Percentiles rank a stretch among this genome's conserved stretches.
These are phyloP conservation scores for Macrophomina pseudophaseolina DNA, from an alignment of 2,329 filamentous ascomycete genomes.

Conservation along the genomic window DNA sequence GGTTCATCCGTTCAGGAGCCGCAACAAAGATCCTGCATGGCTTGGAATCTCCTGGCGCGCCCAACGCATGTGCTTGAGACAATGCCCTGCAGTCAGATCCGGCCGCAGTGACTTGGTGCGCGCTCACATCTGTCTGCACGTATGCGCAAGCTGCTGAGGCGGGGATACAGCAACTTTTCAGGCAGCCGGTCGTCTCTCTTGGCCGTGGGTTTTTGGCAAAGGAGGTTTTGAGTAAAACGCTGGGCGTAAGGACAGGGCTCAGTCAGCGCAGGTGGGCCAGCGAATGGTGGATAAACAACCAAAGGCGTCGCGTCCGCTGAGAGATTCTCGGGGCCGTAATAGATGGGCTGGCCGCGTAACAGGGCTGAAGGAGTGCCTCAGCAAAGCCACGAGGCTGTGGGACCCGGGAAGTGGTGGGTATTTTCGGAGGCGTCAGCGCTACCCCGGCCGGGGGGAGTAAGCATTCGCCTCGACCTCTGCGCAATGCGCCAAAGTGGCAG, in stretches of 20 bases:
- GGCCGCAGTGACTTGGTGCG: not conserved
- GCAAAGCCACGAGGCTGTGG: slow-evolving; percentile 16
- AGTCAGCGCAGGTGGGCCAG: not conserved
- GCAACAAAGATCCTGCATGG: not conserved
- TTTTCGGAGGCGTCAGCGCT: slow-evolving; percentile 18
- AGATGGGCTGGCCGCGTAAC: not conserved
- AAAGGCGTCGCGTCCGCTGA: not conserved
- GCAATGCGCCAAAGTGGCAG: not conserved
- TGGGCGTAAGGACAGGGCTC: not conserved
- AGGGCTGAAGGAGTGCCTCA: slow-evolving; percentile 3
- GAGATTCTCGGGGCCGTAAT: not conserved
- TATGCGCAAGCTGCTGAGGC: not conserved
- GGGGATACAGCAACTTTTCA: not conserved
- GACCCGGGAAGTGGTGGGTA: slow-evolving; percentile 14
- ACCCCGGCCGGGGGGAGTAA: not conserved
- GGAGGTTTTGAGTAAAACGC: not conserved
- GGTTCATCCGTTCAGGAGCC: not conserved
- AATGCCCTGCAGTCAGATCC: slow-evolving; percentile 5
- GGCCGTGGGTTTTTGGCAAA: not conserved
- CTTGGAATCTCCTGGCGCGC: not conserved
- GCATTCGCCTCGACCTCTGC: not conserved
- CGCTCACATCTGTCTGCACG: not conserved
- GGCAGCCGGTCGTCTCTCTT: not conserved
- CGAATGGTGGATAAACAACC: not conserved
- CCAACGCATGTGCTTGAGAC: not conserved